Conservation (phyloP, 2,329 filamentous ascomycete genomes). For the Fusarium tupiense region DNA sequence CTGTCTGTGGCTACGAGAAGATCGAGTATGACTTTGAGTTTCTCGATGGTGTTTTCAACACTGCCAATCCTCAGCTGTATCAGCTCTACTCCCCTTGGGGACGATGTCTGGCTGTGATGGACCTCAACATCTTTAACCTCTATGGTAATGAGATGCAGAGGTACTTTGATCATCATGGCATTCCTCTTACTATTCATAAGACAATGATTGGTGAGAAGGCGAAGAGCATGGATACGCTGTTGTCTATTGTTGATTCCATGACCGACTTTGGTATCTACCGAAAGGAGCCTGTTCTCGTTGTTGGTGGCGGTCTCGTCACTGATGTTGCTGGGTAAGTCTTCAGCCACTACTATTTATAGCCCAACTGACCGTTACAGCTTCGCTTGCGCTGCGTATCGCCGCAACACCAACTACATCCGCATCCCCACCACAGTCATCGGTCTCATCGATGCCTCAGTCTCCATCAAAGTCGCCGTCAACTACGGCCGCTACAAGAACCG, state of each 20-base stretch:
- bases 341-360: constrained; percentile 40
- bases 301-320: constrained; percentile 76
- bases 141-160: constrained; percentile 73
- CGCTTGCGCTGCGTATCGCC: constrained; percentile 75
- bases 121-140: constrained; percentile 75
- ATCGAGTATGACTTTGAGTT: constrained; percentile 81
- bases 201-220: constrained; percentile 81
- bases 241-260: constrained; percentile 78
- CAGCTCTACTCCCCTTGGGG: constrained; percentile 73
- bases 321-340: constrained; percentile 75
- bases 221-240: constrained; percentile 75
- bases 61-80: constrained; percentile 68
- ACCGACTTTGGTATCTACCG: constrained; percentile 76
- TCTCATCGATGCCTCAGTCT: constrained; percentile 78
- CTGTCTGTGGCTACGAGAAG: constrained; percentile 79
- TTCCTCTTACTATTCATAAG: constrained; percentile 73
- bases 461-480: constrained; percentile 82
- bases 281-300: constrained; percentile 74
- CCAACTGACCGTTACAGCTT: constrained; percentile 56
- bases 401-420: constrained; percentile 79
- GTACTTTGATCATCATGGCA: constrained; percentile 73
- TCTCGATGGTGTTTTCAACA: constrained; percentile 74
- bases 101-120: constrained; percentile 74
- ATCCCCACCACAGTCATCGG: constrained; percentile 80
- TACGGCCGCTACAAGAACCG: constrained; percentile 81